Evolutionary conservation across 345 rosid species (phyloP).

Genomic region (Euphorbia peplus): DNA sequence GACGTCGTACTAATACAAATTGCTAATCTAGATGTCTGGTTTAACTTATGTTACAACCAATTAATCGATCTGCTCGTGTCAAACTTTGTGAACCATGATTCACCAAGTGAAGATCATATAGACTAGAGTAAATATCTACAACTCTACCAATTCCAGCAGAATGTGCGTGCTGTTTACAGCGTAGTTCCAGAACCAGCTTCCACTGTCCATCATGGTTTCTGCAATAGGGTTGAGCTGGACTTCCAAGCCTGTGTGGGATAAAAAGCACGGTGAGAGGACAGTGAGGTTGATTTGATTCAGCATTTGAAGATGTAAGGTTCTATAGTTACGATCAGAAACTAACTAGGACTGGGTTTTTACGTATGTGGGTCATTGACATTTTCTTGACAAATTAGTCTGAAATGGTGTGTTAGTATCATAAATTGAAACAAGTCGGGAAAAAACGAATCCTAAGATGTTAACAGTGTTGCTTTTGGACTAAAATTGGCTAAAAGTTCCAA

Average conservation of each 20-base stretch:
- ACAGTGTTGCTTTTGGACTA: too few relatives aligned
- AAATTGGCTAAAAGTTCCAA: too few relatives aligned
- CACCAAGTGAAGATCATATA: slow-evolving; percentile 31
- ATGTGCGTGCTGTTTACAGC: slow-evolving; percentile 50
- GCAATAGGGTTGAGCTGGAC: slow-evolving; percentile 53
- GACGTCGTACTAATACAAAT: background rate
- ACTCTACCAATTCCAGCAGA: slow-evolving; percentile 52
- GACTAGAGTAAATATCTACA: slow-evolving; percentile 15
- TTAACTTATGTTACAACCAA: slow-evolving; percentile 61
- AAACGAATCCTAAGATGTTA: too few relatives aligned
- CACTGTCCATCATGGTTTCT: slow-evolving; percentile 46
- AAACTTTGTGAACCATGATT: slow-evolving; percentile 47
- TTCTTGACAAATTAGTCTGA: too few relatives aligned
- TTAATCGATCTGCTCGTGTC: slow-evolving; percentile 15
- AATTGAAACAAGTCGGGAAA: too few relatives aligned
- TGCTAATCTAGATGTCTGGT: slow-evolving; percentile 27
- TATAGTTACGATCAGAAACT: background rate
- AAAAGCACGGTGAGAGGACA: background rate
- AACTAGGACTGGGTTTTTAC: too few relatives aligned
- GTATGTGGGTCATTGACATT: too few relatives aligned
- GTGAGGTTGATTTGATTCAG: background rate
- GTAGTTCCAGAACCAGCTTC: slow-evolving; percentile 95
- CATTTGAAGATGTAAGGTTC: background rate
- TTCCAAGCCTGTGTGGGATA: slow-evolving; percentile 41
- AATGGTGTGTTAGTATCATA: too few relatives aligned